These are phyloP conservation scores for Zarea fungicola DNA, from an alignment of 2,329 filamentous ascomycete genomes.

Conservation along the genomic window DNA sequence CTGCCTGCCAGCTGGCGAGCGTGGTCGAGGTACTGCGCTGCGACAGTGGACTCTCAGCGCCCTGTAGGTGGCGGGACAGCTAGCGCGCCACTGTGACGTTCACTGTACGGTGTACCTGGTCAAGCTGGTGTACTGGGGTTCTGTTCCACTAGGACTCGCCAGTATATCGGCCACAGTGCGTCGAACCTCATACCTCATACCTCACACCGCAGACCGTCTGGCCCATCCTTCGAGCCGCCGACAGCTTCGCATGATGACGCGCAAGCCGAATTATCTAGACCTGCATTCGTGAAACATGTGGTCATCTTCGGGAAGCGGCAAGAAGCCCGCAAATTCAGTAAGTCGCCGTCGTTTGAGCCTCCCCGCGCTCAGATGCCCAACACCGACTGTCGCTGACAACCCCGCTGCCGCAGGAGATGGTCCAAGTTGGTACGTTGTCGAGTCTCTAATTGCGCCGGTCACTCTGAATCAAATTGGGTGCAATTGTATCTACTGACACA, in stretches of 20 bases:
- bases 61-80: background rate
- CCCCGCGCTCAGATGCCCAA: conserved; percentile 15
- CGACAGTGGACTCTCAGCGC: background rate
- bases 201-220: conserved; percentile 14
- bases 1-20: background rate
- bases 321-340: conserved; percentile 70
- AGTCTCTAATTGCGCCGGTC: background rate
- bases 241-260: conserved; percentile 27
- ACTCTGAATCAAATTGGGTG: background rate
- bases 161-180: background rate
- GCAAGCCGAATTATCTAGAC: conserved; percentile 18
- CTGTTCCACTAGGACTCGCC: no score
- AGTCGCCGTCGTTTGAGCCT: conserved; percentile 23
- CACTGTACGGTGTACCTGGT: no score
- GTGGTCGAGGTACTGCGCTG: background rate
- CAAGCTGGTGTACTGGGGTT: no score
- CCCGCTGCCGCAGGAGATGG: conserved; percentile 77
- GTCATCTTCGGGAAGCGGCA: conserved; percentile 59
- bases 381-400: conserved; percentile 28
- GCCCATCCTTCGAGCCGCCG: conserved; percentile 11
- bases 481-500: conserved; percentile 22
- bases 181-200: conserved; percentile 16
- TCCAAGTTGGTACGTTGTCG: conserved; percentile 81
- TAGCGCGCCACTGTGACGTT: conserved; percentile 10
- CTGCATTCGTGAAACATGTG: conserved; percentile 47